A percentile compares a stretch with the other conserved stretches of the same genome.
phyloP scores from a whole-genome alignment of 768 basidiomycete genomes.

The Coprinellus micaceus region DNA sequence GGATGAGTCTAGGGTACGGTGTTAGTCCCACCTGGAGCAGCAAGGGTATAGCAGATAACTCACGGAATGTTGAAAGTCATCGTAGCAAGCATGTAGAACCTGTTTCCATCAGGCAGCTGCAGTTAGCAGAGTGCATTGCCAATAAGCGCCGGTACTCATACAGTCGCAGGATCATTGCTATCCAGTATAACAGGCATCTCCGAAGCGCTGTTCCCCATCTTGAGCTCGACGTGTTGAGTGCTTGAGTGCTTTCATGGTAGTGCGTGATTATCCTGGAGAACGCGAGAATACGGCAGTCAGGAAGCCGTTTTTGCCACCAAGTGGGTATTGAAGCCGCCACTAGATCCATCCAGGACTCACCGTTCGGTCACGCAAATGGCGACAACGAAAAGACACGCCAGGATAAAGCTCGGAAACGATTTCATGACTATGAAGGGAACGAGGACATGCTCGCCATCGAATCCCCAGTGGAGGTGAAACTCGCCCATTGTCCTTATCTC shows the following conservation, averaged over 20 bases:
- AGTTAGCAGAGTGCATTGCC: too few relatives aligned
- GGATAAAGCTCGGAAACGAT: constrained; percentile 46
- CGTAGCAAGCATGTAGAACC: constrained; percentile 68
- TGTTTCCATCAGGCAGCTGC: constrained; percentile 19
- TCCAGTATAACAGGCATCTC: constrained; percentile 52
- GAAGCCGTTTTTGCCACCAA: background rate
- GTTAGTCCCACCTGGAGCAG: background rate
- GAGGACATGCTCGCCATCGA: constrained; percentile 36
- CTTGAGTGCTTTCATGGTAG: constrained; percentile 33
- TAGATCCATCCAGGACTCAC: constrained; percentile 30
- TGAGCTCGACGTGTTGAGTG: constrained; percentile 21
- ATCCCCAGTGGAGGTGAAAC: constrained; percentile 37
- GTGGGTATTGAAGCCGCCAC: background rate
- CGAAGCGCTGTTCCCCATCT: constrained; percentile 47
- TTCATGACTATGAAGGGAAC: constrained; percentile 38
- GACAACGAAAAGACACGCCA: constrained; percentile 41
- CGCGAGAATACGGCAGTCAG: background rate
- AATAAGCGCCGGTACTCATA: too few relatives aligned
- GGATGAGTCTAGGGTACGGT: constrained; percentile 37
- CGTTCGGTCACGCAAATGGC: constrained; percentile 55
- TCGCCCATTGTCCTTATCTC: too few relatives aligned
- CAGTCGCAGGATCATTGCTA: constrained; percentile 60
- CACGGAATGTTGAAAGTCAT: constrained; percentile 73
- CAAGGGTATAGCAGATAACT: constrained; percentile 19
- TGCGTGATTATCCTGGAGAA: constrained; percentile 46